Conservation (phyloP, 176 grass and related monocot genomes). For the Avena sativa region DNA sequence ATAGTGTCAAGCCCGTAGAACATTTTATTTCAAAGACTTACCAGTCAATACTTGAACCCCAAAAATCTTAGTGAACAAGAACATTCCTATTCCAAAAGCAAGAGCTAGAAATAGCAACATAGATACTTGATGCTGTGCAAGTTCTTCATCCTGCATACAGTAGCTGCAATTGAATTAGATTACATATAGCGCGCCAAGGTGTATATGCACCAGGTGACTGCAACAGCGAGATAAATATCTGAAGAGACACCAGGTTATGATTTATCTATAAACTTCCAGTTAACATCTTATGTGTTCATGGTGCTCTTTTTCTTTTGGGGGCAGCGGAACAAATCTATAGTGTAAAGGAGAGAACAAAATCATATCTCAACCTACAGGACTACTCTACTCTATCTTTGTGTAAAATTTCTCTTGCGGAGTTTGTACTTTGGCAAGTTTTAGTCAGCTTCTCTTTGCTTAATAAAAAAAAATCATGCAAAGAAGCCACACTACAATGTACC, state of each 20-base stretch:
- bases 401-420: neutral
- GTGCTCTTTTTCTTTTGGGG: neutral
- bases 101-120: conserved; percentile 86
- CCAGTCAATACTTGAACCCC: conserved; percentile 77
- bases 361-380: neutral
- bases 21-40: conserved; percentile 40
- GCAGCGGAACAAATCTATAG: conserved; percentile 2
- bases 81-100: conserved; percentile 82
- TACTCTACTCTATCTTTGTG: neutral
- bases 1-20: neutral
- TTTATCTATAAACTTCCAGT: neutral
- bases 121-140: conserved; percentile 92
- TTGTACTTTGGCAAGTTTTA: neutral
- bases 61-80: conserved; percentile 81
- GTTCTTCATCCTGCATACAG: conserved; percentile 68
- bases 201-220: neutral
- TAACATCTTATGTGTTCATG: neutral
- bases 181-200: neutral
- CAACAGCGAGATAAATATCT: neutral
- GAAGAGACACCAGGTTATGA: neutral
- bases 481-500: too few species aligned
- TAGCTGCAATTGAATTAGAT: conserved; percentile 32
- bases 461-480: too few species aligned
- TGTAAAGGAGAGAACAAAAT: neutral
- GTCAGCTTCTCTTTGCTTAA: too few species aligned